Conservation (phyloP, 805 yeast species). For the Wickerhamiella bombiphila region DNA sequence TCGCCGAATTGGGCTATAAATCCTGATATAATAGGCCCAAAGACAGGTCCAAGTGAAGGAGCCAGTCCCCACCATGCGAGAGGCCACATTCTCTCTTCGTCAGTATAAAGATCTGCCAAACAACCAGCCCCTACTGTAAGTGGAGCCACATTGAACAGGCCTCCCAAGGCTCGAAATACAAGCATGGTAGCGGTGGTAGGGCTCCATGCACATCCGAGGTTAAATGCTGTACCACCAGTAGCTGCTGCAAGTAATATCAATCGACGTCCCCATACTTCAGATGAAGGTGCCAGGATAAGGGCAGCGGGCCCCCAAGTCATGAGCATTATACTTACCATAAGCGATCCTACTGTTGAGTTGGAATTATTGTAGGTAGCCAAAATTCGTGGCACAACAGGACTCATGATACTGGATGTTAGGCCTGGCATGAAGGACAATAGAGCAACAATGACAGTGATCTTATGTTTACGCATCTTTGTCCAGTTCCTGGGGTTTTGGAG, state of each 20-base stretch:
- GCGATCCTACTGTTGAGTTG: conserved; percentile 30
- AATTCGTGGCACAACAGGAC: conserved; percentile 44
- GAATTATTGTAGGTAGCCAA: conserved; percentile 31
- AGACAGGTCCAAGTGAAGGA: conserved; percentile 45
- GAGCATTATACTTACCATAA: conserved; percentile 49
- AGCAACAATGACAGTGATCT: conserved; percentile 35
- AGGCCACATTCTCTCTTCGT: conserved; percentile 38
- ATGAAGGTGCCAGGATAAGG: conserved; percentile 47
- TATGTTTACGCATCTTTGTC: conserved; percentile 30
- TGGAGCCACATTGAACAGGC: conserved; percentile 55
- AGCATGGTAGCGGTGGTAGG: conserved; percentile 40
- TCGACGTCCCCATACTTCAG: conserved; percentile 52
- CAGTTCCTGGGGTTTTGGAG: conserved; percentile 54
- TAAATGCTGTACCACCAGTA: conserved; percentile 28
- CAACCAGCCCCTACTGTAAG: conserved; percentile 57
- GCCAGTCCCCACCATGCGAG: conserved; percentile 45
- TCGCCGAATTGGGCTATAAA: conserved; percentile 35
- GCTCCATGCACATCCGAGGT: conserved; percentile 47
- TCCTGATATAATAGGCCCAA: conserved; percentile 36
- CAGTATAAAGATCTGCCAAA: conserved; percentile 44
- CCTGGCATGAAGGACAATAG: conserved; percentile 46
- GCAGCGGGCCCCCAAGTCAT: conserved; percentile 61
- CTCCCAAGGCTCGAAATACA: conserved; percentile 47
- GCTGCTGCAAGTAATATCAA: conserved; percentile 39
- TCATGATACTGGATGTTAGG: conserved; percentile 44